These are phyloP conservation scores for Curvularia verruculosa DNA, from an alignment of 2,329 filamentous ascomycete genomes.

Conservation along the genomic window DNA sequence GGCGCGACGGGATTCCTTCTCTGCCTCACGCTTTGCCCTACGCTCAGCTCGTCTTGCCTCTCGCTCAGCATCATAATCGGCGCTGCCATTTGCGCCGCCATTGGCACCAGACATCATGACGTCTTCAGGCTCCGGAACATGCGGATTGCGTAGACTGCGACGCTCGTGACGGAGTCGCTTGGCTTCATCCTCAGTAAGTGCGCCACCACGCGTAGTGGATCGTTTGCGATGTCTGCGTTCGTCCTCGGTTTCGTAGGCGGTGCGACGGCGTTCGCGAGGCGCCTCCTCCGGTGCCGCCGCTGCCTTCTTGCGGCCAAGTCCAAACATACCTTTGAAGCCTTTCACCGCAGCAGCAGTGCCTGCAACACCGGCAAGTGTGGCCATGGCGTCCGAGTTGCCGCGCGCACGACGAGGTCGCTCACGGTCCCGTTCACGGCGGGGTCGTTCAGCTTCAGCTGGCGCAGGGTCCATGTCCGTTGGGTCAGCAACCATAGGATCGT, in stretches of 20 bases:
- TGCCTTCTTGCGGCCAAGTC: slow-evolving; percentile 47
- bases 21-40: slow-evolving; percentile 42
- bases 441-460: slow-evolving; percentile 53
- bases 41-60: slow-evolving; percentile 49
- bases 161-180: slow-evolving; percentile 47
- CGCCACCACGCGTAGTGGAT: slow-evolving; percentile 44
- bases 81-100: slow-evolving; percentile 36
- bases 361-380: slow-evolving; percentile 47
- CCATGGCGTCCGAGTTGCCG: slow-evolving; percentile 68
- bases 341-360: slow-evolving; percentile 53
- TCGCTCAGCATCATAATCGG: slow-evolving; percentile 43
- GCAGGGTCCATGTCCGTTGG: slow-evolving; percentile 48
- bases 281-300: slow-evolving; percentile 38
- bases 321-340: slow-evolving; percentile 62
- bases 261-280: slow-evolving; percentile 40
- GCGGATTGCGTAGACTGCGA: slow-evolving; percentile 41
- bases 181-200: slow-evolving; percentile 45
- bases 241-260: slow-evolving; percentile 46
- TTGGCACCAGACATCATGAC: slow-evolving; percentile 34
- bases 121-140: slow-evolving; percentile 33
- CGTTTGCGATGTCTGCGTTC: slow-evolving; percentile 48
- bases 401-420: slow-evolving; percentile 51
- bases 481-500: slow-evolving; percentile 53
- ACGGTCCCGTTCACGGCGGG: slow-evolving; percentile 51
- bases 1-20: slow-evolving; percentile 42